Evolutionary conservation across 176 grass and related monocot species (phyloP).

Genomic region (Pontederia crassipes): DNA sequence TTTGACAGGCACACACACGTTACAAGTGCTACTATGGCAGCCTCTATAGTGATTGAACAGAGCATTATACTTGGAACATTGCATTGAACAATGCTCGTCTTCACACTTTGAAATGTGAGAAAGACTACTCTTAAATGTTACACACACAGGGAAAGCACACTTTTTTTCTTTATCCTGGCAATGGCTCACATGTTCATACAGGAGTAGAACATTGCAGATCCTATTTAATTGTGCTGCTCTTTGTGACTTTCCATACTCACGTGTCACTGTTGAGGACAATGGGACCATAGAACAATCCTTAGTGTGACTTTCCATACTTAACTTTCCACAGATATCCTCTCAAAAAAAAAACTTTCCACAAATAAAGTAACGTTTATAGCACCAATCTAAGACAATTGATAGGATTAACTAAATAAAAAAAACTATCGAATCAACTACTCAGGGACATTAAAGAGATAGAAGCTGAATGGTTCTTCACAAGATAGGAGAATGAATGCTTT

Average conservation of each 20-base stretch:
- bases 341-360: no score
- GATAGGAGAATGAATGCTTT: neutral
- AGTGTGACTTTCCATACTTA: no score
- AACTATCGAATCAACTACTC: no score
- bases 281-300: neutral
- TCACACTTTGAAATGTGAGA: constrained; percentile 8
- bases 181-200: constrained; percentile 28
- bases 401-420: no score
- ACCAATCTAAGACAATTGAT: no score
- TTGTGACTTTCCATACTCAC: constrained; percentile 26
- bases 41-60: constrained; percentile 16
- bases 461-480: no score
- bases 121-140: constrained; percentile 26
- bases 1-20: constrained; percentile 29
- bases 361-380: no score
- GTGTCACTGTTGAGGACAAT: neutral
- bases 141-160: constrained; percentile 14
- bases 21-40: constrained; percentile 16
- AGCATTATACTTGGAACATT: constrained; percentile 23
- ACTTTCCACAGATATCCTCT: no score
- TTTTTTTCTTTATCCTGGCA: constrained; percentile 19
- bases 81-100: constrained; percentile 19
- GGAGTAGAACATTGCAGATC: constrained; percentile 11
- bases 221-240: neutral
- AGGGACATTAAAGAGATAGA: no score